Conservation (phyloP, 371 early-diverging fungal genomes). For the Rhizopus arrhizus region DNA sequence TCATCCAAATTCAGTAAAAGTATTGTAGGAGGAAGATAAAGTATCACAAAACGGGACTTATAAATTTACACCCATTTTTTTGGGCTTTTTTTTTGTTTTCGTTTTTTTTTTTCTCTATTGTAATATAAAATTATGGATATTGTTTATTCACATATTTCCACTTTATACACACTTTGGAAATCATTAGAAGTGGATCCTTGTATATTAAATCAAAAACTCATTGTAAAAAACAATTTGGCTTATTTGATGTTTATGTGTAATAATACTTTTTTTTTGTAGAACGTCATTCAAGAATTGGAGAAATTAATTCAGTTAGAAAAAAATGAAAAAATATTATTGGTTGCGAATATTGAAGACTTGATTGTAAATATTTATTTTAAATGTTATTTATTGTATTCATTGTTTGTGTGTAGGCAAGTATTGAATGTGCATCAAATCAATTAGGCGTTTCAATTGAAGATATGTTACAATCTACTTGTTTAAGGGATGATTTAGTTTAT, state of each 20-base stretch:
- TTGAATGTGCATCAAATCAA: constrained; percentile 23
- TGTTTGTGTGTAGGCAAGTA: constrained; percentile 11
- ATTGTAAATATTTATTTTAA: constrained; percentile 33
- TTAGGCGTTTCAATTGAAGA: constrained; percentile 33
- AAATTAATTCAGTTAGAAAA: constrained; percentile 15
- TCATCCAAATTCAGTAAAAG: background rate
- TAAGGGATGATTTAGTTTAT: background rate
- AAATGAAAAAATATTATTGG: constrained; percentile 29
- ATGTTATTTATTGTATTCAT: background rate
- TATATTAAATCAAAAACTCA: constrained; percentile 23
- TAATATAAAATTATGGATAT: constrained; percentile 16
- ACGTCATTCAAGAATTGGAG: constrained; percentile 24
- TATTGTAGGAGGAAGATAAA: background rate
- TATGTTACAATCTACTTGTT: constrained; percentile 25
- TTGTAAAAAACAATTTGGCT: constrained; percentile 12
- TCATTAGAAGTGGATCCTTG: constrained; percentile 24
- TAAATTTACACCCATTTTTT: background rate
- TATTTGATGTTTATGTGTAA: constrained; percentile 3
- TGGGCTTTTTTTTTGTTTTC: constrained; percentile 6
- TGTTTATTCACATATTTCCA: constrained; percentile 20
- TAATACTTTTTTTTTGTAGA: constrained; percentile 4
- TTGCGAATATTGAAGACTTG: constrained; percentile 52
- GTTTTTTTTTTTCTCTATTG: background rate
- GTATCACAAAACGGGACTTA: constrained; percentile 4
- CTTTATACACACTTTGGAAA: constrained; percentile 22